phyloP scores from a whole-genome alignment of 176 grass and related monocot species.

The Panicum miliaceum region DNA sequence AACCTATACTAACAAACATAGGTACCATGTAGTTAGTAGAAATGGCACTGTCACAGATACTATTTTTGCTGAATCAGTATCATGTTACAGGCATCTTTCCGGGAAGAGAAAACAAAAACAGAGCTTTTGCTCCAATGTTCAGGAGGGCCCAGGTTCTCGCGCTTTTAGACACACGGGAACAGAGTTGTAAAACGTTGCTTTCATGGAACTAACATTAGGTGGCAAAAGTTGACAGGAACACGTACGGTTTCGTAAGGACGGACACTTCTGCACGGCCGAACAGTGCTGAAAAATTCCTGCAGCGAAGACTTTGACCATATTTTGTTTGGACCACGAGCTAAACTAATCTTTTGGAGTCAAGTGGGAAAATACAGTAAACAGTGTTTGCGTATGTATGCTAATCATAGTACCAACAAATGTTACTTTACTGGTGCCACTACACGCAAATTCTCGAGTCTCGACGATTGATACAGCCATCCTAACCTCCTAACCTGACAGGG shows the following conservation, averaged over 20 bases:
- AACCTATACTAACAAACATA: too few species aligned
- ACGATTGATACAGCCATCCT: too few species aligned
- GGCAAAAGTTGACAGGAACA: neutral
- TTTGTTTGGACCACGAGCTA: too few species aligned
- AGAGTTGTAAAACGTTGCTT: neutral
- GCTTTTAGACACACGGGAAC: neutral
- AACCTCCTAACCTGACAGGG: too few species aligned
- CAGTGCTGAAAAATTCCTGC: neutral
- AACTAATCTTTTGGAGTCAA: too few species aligned
- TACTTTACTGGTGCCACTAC: too few species aligned
- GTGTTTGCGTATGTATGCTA: too few species aligned
- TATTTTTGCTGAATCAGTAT: neutral
- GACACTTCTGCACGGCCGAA: neutral
- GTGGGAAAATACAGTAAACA: too few species aligned
- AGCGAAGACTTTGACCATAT: neutral
- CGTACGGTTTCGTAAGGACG: neutral
- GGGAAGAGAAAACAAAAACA: neutral
- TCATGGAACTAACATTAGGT: constrained; percentile 7
- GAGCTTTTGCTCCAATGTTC: neutral
- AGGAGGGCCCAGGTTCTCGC: neutral
- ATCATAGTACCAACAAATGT: too few species aligned
- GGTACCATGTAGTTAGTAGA: neutral
- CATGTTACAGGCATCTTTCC: neutral
- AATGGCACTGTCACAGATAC: neutral
- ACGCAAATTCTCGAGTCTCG: too few species aligned